Evolutionary conservation across 192 early-diverging fungal genomes (phyloP).

Genomic region (Coemansia sp.): DNA sequence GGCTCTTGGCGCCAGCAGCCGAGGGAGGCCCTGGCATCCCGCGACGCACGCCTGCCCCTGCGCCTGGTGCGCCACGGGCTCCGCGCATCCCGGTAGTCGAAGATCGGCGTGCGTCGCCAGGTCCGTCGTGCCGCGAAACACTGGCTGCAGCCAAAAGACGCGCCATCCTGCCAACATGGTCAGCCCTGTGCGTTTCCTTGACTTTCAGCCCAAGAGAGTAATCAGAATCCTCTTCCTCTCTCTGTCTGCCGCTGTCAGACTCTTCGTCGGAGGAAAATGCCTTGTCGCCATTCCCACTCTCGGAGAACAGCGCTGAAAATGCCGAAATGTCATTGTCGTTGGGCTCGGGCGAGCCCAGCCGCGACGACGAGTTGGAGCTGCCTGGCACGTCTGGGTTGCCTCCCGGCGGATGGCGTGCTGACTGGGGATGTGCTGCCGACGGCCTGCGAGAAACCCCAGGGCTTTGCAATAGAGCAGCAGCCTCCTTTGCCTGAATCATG

Average conservation of each 20-base stretch:
- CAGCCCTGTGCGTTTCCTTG: slow-evolving; percentile 13
- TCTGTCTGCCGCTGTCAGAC: background rate
- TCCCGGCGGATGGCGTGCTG: background rate
- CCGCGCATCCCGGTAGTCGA: slow-evolving; percentile 7
- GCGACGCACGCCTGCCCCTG: slow-evolving; percentile 19
- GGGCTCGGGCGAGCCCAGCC: slow-evolving; percentile 19
- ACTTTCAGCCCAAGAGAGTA: slow-evolving; percentile 23
- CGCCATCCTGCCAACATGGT: slow-evolving; percentile 38
- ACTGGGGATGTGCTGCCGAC: background rate
- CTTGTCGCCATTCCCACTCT: slow-evolving; percentile 5
- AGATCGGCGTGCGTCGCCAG: slow-evolving; percentile 4
- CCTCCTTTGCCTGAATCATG: slow-evolving; percentile 13
- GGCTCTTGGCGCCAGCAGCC: slow-evolving; percentile 1
- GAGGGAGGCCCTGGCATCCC: slow-evolving; percentile 1
- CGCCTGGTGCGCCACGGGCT: slow-evolving; percentile 7
- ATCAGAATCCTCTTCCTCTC: background rate
- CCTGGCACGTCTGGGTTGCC: background rate
- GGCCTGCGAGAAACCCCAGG: slow-evolving; percentile 13
- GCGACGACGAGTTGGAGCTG: slow-evolving; percentile 22
- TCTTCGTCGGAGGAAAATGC: background rate
- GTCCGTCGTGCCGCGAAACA: slow-evolving; percentile 1
- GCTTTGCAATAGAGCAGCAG: slow-evolving; percentile 2
- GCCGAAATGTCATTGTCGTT: background rate
- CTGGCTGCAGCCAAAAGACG: slow-evolving; percentile 16
- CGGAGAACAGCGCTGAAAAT: slow-evolving; percentile 31